Evolutionary conservation across 2,329 filamentous ascomycete species (phyloP).

Genomic region (Beauveria rudraprayagi): DNA sequence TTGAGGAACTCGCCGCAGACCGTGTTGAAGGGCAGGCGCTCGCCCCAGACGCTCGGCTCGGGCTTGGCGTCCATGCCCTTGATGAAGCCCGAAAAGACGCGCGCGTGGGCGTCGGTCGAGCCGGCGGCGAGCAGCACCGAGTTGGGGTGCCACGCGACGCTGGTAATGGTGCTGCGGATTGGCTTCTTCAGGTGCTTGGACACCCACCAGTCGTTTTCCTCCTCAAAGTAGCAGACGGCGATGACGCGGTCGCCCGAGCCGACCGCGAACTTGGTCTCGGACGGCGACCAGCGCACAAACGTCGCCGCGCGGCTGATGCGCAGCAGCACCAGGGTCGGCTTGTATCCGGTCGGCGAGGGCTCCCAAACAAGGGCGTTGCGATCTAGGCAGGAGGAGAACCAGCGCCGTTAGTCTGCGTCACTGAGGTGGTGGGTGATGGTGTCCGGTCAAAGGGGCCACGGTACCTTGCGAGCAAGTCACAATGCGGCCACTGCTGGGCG

Average conservation of each 20-base stretch:
- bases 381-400: slow-evolving; percentile 43
- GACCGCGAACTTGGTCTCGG: slow-evolving; percentile 94
- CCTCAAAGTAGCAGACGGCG: slow-evolving; percentile 96
- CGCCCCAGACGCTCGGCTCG: slow-evolving; percentile 84
- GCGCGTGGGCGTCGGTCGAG: slow-evolving; percentile 92
- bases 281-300: slow-evolving; percentile 94
- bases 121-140: slow-evolving; percentile 89
- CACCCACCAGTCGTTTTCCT: slow-evolving; percentile 99
- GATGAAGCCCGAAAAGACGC: slow-evolving; percentile 92
- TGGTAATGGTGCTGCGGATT: slow-evolving; percentile 93
- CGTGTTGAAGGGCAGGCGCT: slow-evolving; percentile 94
- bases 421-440: not conserved
- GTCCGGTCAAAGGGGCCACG: not conserved
- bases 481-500: slow-evolving; percentile 81
- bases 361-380: slow-evolving; percentile 98
- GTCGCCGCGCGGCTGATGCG: slow-evolving; percentile 96
- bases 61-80: slow-evolving; percentile 87
- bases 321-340: slow-evolving; percentile 91
- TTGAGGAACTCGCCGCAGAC: slow-evolving; percentile 96
- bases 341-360: slow-evolving; percentile 84
- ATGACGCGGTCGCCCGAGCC: slow-evolving; percentile 93
- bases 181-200: slow-evolving; percentile 99
- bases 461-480: slow-evolving; percentile 94
- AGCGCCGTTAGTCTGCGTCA: not conserved
- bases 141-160: slow-evolving; percentile 94